Evolutionary conservation across 106 monocot genomes (phyloP).

Genomic region (Dendrobium nobile): DNA sequence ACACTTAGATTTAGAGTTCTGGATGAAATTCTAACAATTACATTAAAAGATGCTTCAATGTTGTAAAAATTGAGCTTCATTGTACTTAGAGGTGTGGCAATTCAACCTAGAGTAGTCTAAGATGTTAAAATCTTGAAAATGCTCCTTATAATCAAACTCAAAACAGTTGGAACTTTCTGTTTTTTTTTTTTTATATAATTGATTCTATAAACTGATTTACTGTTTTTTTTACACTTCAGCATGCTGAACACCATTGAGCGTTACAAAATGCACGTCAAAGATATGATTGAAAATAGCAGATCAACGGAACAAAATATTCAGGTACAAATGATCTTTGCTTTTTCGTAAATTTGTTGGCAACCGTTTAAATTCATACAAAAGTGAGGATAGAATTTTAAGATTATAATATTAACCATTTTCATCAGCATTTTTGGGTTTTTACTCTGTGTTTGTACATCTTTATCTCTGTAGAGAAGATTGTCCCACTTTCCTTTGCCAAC

Average conservation of each 20-base stretch:
- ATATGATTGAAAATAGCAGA: neutral
- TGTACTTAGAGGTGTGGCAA: too few species aligned
- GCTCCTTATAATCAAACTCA: too few species aligned
- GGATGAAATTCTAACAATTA: too few species aligned
- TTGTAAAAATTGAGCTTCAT: too few species aligned
- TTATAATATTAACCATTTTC: neutral
- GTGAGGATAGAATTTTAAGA: neutral
- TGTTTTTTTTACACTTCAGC: slow-evolving; percentile 11
- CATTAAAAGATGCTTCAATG: too few species aligned
- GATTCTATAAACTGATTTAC: neutral
- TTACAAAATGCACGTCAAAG: slow-evolving; percentile 22
- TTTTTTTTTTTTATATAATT: neutral
- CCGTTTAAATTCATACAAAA: neutral
- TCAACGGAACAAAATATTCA: slow-evolving; percentile 4
- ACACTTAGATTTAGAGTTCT: too few species aligned
- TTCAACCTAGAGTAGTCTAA: too few species aligned
- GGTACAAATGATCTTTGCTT: slow-evolving; percentile 7
- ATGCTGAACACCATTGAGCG: slow-evolving; percentile 37
- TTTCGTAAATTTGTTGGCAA: neutral
- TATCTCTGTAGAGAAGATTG: neutral
- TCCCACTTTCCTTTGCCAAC: too few species aligned
- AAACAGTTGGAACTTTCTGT: too few species aligned
- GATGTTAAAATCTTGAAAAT: too few species aligned
- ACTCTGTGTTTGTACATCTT: neutral
- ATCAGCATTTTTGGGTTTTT: too few species aligned